Percentiles rank a stretch among this genome's conserved stretches.
These are phyloP conservation scores for Leccinum colubrinum DNA, from an alignment of 1,284 basidiomycete species.

Conservation along the genomic window DNA sequence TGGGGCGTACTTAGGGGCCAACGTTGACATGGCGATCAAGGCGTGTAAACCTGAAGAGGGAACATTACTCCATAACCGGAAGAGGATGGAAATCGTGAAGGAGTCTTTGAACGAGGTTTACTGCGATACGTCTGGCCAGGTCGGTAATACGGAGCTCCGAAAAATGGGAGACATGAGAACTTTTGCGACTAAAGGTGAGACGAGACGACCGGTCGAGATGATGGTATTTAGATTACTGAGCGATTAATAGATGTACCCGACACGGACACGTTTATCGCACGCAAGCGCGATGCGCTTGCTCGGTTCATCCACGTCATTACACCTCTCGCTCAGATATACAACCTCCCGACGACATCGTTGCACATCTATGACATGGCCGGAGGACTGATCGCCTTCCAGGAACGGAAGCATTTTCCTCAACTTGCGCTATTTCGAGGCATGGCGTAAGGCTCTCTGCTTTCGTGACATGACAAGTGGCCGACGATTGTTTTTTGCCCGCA, in stretches of 20 bases:
- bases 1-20: slow-evolving; percentile 45
- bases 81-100: slow-evolving; percentile 70
- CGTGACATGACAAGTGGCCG: background rate
- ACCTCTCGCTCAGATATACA: slow-evolving; percentile 58
- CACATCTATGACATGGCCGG: slow-evolving; percentile 84
- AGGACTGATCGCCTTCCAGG: slow-evolving; percentile 86
- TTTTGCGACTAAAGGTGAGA: slow-evolving; percentile 64
- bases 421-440: slow-evolving; percentile 81
- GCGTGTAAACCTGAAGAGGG: slow-evolving; percentile 73
- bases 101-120: slow-evolving; percentile 79
- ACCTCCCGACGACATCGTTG: slow-evolving; percentile 67
- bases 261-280: slow-evolving; percentile 44
- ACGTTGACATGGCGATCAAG: slow-evolving; percentile 74
- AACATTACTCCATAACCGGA: slow-evolving; percentile 59
- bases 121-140: slow-evolving; percentile 75
- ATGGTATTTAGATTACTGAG: background rate
- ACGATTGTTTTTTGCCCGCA: background rate
- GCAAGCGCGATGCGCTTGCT: slow-evolving; percentile 53
- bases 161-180: slow-evolving; percentile 65
- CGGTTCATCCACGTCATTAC: slow-evolving; percentile 70
- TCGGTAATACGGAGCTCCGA: slow-evolving; percentile 58
- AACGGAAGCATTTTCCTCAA: slow-evolving; percentile 90
- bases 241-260: slow-evolving; percentile 50
- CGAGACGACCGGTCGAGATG: background rate
- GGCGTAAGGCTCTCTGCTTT: slow-evolving; percentile 60